These are phyloP conservation scores for Gracilaria gracilis DNA, from an alignment of 23 red algal genomes.

Conservation along the genomic window DNA sequence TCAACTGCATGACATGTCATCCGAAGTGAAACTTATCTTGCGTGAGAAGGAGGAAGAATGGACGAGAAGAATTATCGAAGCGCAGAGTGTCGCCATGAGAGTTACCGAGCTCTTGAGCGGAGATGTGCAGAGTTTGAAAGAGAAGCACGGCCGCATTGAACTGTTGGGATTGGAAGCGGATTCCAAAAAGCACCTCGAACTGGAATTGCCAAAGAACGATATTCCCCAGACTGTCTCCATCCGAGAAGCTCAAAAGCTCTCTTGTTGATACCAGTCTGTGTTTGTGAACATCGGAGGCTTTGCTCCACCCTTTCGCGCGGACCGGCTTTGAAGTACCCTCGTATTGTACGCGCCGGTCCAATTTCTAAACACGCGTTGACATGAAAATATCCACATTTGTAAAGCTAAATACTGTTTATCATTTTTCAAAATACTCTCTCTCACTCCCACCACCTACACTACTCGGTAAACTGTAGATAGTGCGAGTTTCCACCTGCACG, in stretches of 20 bases:
- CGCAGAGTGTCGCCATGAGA: neutral
- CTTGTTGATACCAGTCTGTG: too few relatives aligned
- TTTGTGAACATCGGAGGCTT: too few relatives aligned
- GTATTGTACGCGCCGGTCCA: too few relatives aligned
- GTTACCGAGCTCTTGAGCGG: neutral
- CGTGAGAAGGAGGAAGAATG: slow-evolving; percentile 9
- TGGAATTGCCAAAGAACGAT: neutral
- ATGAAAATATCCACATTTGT: too few relatives aligned
- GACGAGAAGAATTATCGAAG: neutral
- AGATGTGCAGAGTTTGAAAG: neutral
- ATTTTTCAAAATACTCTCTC: too few relatives aligned
- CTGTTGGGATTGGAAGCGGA: neutral
- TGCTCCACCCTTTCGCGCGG: too few relatives aligned
- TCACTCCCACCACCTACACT: too few relatives aligned
- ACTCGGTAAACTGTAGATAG: too few relatives aligned
- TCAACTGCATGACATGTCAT: neutral
- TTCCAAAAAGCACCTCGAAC: neutral
- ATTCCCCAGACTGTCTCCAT: neutral
- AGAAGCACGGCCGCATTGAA: neutral
- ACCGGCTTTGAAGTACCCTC: too few relatives aligned
- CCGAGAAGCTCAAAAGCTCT: neutral
- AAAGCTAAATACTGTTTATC: too few relatives aligned
- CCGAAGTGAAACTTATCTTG: neutral
- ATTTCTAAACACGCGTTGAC: too few relatives aligned
- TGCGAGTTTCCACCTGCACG: too few relatives aligned